Evolutionary conservation across 495 filamentous ascomycete genomes (phyloP).

Genomic region (Penicillium alfredii): DNA sequence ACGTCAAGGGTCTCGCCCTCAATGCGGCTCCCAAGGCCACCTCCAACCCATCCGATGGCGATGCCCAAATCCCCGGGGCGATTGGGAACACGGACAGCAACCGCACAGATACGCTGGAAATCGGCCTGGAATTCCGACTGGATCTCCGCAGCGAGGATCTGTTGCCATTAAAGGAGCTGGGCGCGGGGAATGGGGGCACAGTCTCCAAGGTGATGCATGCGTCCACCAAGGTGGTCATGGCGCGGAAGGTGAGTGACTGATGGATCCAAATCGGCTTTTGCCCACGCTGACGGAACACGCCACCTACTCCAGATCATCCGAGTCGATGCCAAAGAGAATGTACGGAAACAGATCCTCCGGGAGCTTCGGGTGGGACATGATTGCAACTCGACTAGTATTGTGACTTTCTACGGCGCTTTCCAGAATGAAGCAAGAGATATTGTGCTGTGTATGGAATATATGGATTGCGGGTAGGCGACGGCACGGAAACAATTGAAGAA

Average conservation of each 20-base stretch:
- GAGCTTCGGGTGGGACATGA: constrained; percentile 98
- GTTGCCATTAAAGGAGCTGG: constrained; percentile 87
- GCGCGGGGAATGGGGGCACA: constrained; percentile 92
- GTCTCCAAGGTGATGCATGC: constrained; percentile 97
- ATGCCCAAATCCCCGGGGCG: constrained; percentile 53
- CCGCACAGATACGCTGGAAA: constrained; percentile 78
- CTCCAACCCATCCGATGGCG: constrained; percentile 51
- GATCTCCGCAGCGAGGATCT: constrained; percentile 90
- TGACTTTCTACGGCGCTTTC: constrained; percentile 96
- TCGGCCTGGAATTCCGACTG: constrained; percentile 92
- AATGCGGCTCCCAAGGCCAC: constrained; percentile 58
- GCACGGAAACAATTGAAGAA: constrained; percentile 1
- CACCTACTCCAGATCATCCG: constrained; percentile 71
- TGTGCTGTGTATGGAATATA: constrained; percentile 99
- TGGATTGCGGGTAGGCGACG: constrained; percentile 86
- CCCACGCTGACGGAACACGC: constrained; percentile 7
- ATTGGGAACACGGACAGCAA: constrained; percentile 54
- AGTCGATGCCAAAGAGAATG: constrained; percentile 93
- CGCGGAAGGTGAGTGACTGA: constrained; percentile 78
- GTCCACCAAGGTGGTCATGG: constrained; percentile 93
- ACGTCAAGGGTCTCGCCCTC: constrained; percentile 89
- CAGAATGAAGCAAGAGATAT: constrained; percentile 93
- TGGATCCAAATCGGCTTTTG: not conserved
- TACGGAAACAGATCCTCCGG: constrained; percentile 90
- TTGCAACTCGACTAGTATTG: constrained; percentile 92